Percentiles rank a stretch among this genome's conserved stretches.
These are phyloP conservation scores for Acer campestre DNA, from an alignment of 345 rosid species.

Conservation along the genomic window DNA sequence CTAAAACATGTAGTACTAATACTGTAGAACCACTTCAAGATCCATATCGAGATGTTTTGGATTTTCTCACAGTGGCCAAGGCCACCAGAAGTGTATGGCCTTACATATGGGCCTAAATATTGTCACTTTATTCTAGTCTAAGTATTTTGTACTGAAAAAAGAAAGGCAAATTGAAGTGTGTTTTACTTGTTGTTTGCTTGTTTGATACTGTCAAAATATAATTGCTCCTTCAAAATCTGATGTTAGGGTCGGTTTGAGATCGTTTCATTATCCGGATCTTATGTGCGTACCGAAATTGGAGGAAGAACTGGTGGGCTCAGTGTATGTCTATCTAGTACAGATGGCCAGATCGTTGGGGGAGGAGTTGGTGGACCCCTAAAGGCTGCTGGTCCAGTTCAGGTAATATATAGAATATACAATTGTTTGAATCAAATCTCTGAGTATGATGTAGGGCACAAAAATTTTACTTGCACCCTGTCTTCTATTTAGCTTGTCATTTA, in stretches of 20 bases:
- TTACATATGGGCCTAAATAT: background rate
- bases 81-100: background rate
- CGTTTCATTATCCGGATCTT: constrained; percentile 83
- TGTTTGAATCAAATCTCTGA: constrained; percentile 2
- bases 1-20: background rate
- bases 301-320: constrained; percentile 89
- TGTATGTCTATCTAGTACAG: constrained; percentile 65
- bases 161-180: background rate
- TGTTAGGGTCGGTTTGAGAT: constrained; percentile 88
- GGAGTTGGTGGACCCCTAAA: constrained; percentile 81
- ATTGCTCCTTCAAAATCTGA: constrained; percentile 21
- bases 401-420: constrained; percentile 18
- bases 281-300: constrained; percentile 67
- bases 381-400: constrained; percentile 97
- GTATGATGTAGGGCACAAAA: background rate
- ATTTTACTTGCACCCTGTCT: background rate
- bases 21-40: background rate
- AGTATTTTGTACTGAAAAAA: background rate
- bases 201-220: background rate
- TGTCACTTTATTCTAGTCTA: background rate
- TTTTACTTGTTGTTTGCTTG: background rate
- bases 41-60: background rate
- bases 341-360: constrained; percentile 92
- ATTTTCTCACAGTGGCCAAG: background rate
- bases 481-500: background rate